These are phyloP conservation scores for Talaromyces sp. DNA, from an alignment of 2,329 filamentous ascomycete genomes.

Conservation along the genomic window DNA sequence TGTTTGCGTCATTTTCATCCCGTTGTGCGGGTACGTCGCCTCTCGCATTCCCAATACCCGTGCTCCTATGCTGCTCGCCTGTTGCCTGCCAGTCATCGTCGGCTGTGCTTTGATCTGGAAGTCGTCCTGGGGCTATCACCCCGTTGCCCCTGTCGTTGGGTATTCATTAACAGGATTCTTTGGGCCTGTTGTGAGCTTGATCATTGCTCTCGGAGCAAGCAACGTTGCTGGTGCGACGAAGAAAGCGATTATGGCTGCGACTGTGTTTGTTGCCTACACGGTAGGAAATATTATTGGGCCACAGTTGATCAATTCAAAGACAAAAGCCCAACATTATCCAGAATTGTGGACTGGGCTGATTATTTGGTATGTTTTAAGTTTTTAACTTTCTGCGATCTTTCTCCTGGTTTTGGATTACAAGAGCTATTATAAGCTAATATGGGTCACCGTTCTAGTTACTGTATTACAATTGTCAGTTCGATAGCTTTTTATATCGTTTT, in stretches of 20 bases:
- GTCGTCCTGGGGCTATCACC: constrained; percentile 56
- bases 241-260: constrained; percentile 69
- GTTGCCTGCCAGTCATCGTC: constrained; percentile 68
- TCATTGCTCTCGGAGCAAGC: constrained; percentile 54
- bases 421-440: background rate
- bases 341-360: constrained; percentile 66
- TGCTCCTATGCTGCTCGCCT: constrained; percentile 58
- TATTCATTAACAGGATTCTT: constrained; percentile 71
- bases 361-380: constrained; percentile 42
- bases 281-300: constrained; percentile 73
- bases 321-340: constrained; percentile 62
- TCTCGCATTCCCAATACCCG: constrained; percentile 58
- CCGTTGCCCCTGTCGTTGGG: constrained; percentile 61
- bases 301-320: constrained; percentile 63
- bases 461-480: constrained; percentile 56
- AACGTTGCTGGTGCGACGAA: constrained; percentile 74
- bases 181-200: constrained; percentile 62
- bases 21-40: constrained; percentile 60
- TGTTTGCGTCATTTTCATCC: constrained; percentile 62
- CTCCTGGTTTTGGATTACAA: background rate
- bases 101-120: constrained; percentile 73
- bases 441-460: constrained; percentile 1
- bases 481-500: constrained; percentile 55
- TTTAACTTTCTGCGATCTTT: background rate
- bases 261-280: constrained; percentile 70